Evolutionary conservation across 2,329 filamentous ascomycete species (phyloP).

Genomic region (Arthroderma sp.): DNA sequence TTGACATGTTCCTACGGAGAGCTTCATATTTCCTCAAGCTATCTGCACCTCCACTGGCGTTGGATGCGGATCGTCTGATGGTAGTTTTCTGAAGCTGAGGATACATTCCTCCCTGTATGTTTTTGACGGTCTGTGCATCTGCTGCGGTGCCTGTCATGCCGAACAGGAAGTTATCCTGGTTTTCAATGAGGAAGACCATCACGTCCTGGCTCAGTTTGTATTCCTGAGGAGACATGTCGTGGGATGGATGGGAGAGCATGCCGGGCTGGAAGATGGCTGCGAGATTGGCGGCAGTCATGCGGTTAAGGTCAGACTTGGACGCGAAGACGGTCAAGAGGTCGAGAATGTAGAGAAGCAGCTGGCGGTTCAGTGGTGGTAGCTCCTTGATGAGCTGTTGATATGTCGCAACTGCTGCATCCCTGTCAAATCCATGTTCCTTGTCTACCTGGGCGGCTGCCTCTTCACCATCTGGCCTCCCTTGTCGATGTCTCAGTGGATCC

Average conservation of each 20-base stretch:
- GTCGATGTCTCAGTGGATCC: constrained; percentile 59
- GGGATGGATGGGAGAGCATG: constrained; percentile 81
- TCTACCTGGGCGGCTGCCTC: constrained; percentile 53
- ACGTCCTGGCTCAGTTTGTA: constrained; percentile 95
- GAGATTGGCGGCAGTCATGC: constrained; percentile 90
- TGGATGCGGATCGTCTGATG: constrained; percentile 67
- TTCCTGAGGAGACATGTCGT: constrained; percentile 91
- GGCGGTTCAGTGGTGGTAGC: constrained; percentile 81
- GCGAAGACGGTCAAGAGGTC: constrained; percentile 94
- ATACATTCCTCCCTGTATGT: constrained; percentile 51
- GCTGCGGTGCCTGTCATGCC: constrained; percentile 98
- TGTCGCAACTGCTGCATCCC: constrained; percentile 60
- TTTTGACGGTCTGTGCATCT: constrained; percentile 63
- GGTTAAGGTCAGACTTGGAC: constrained; percentile 89
- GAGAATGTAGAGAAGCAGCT: constrained; percentile 87
- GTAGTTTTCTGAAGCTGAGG: constrained; percentile 35
- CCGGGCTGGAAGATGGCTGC: constrained; percentile 97
- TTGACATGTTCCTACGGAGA: constrained; percentile 75
- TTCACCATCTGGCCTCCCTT: constrained; percentile 58
- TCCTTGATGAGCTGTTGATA: constrained; percentile 91
- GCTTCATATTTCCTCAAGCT: constrained; percentile 66
- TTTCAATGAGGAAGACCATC: constrained; percentile 93
- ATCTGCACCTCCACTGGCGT: constrained; percentile 76
- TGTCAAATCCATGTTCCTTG: constrained; percentile 61
- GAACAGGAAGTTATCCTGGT: constrained; percentile 95